Evolutionary conservation across 2,329 filamentous ascomycete species (phyloP), one percentile per base, ranked within the genome.

Genomic region (Aspergillus niger): DNA sequence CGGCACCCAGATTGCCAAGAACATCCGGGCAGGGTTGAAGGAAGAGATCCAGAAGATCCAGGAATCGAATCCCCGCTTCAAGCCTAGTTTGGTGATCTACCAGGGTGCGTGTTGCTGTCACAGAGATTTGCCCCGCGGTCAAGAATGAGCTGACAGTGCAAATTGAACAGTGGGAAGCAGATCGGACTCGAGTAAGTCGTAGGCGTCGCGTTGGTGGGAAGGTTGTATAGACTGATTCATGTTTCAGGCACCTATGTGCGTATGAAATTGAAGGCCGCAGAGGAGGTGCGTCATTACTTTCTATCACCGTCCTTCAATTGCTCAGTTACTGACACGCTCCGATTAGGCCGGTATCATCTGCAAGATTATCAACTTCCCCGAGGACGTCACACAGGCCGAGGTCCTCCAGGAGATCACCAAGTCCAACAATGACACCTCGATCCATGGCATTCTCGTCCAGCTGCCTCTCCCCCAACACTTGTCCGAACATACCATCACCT

Each of bases 231-330:
- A 50, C 66, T 77, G 69, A 76, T 69, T 65, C 28, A 50, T 49
- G 61, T 60, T 59, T 65, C 59, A 94, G 91, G 89, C 73, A 98
- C 94, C 55, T 99, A 99, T 90, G 94, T 99, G 79, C 93, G 93
- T 80, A 99, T 99, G 95, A 99, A 99, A 83, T 82, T 97, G 73
- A 99, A 97, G 85, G 95, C 95, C 67, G 95, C 95, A 60, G 83
- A 91, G 76, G 95, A 98, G 85, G 91, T 92, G 81, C 69, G 80
- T 57, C 59, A 24, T n/a, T 11, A 47, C 17, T 32, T n/a, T 56
- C 2, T 26, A 43, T 28, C 39, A 2, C 8, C 28, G 11, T 22
- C 15, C 44, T 15, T 48, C 58, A 15, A n/a, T 48, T 17, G 57
- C 62, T 64, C 47, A 63, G 49, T 47, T 39, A 54, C 47, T 28